Evolutionary conservation across 1,139 yeast genomes (phyloP), one percentile per base, ranked within the genome.

Genomic region (Magnusiomyces tetraspermus): DNA sequence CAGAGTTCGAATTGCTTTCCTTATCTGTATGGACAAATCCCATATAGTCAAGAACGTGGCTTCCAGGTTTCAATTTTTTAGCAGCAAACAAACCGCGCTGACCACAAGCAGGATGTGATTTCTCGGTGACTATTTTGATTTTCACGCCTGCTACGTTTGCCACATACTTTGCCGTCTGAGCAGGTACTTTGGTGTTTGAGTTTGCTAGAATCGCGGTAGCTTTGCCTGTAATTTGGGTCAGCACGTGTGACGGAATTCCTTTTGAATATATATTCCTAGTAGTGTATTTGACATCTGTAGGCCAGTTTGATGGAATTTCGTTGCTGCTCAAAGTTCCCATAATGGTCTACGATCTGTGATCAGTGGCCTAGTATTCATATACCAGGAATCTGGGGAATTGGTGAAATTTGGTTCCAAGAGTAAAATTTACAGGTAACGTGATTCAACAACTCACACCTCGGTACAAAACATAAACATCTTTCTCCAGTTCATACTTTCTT

Each of bases 31-130:
- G 67, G 1, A 62, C 61, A 44, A 56, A 59, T 3, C 67, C 67
- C 41, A 63, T 52, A 53, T 63, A 63, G 50, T 63, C 66, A 10
- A 63, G 54, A 5, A 63, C 56, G 45, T 60, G 63, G 17, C 58
- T 51, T 2, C 56, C 54, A 3, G 66, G 59, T 2, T 57, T 52
- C 19, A 63, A 53, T 37, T 62, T 61, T 19, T 57, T 48, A 11
- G 60, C 51, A 3, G 66, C 61, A 50, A 63, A 63, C 23, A 63
- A 57, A 1, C 67, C 67, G 46, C 46, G 56, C 38, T 63, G 66
- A 0, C 65, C 65, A 48, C 48, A 54, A 2, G 67, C 67, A 2
- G 67, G 67, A 52, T 63, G 67, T 1, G 51, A 40, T 2, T 59
- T 52, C 31, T 58, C 61, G 2, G 53, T 44, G 47, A 63, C 62